phyloP scores from a whole-genome alignment of 176 grass and related monocot species.

The Hordeum marinum region DNA sequence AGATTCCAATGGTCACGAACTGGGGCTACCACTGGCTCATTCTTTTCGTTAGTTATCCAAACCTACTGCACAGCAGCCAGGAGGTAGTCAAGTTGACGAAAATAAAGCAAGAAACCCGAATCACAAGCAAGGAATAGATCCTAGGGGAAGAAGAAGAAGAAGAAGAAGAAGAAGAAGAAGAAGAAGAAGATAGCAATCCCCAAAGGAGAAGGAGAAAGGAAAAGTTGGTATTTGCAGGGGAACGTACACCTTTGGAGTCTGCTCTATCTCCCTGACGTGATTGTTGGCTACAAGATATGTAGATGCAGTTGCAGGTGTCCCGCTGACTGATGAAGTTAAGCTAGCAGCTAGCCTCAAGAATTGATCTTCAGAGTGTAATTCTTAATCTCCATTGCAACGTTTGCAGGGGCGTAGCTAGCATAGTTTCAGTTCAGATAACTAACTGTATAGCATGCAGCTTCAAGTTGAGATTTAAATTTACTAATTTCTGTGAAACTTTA shows the following conservation, averaged over 20 bases:
- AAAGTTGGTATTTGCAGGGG: slow-evolving; percentile 6
- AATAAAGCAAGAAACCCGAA: slow-evolving; percentile 30
- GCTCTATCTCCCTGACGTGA: not conserved
- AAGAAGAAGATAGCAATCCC: slow-evolving; percentile 16
- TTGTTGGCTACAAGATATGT: not conserved
- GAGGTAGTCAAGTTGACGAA: not conserved
- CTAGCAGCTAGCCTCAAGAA: not conserved
- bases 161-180: slow-evolving; percentile 14
- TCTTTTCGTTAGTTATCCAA: slow-evolving; percentile 26
- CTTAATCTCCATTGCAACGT: not conserved
- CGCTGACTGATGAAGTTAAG: not conserved
- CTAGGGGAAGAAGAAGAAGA: not conserved
- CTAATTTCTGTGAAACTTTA: not conserved
- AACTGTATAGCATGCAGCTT: not conserved
- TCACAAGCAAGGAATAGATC: slow-evolving; percentile 78
- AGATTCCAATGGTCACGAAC: slow-evolving; percentile 22
- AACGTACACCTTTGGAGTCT: slow-evolving; percentile 14
- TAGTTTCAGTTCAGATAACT: not conserved
- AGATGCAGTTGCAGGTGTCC: not conserved
- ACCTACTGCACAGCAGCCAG: not conserved
- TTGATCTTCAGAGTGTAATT: not conserved
- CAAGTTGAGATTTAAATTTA: not conserved
- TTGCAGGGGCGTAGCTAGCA: not conserved
- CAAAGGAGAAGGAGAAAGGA: slow-evolving; percentile 1
- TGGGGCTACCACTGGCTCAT: not conserved